phyloP scores from a whole-genome alignment of 169 alveolate genomes.

The Plasmodium gonderi region DNA sequence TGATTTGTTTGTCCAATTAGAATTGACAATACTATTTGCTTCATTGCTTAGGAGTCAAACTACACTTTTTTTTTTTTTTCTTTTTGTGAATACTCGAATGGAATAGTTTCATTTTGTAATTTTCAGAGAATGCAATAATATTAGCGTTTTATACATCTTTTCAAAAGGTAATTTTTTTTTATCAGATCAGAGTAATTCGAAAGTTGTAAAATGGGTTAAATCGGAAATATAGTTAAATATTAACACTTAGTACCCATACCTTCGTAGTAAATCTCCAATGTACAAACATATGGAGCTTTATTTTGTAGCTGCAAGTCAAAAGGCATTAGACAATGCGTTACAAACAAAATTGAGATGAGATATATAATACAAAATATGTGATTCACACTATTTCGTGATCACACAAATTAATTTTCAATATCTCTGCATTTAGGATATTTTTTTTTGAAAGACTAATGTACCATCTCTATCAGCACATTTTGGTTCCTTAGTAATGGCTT shows the following conservation, averaged over 20 bases:
- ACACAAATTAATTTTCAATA: neutral
- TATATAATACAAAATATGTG: neutral
- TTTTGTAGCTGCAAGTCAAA: neutral
- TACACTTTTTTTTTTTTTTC: neutral
- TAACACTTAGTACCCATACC: neutral
- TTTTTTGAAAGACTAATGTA: neutral
- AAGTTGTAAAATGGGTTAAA: neutral
- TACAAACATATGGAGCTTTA: neutral
- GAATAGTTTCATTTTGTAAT: neutral
- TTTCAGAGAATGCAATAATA: neutral
- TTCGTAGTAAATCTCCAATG: neutral
- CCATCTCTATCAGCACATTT: neutral
- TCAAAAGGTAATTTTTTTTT: neutral
- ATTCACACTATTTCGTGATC: neutral
- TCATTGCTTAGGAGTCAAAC: neutral
- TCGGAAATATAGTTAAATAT: neutral
- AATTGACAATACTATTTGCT: neutral
- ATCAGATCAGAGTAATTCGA: neutral
- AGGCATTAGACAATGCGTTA: neutral
- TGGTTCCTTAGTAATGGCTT: neutral
- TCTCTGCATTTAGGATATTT: neutral
- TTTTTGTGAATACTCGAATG: neutral
- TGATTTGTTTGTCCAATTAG: neutral
- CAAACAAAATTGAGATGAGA: neutral
- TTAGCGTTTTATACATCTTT: neutral